phyloP scores from a whole-genome alignment of 202 grass and related monocot species.

The Tripidium arundinaceum region DNA sequence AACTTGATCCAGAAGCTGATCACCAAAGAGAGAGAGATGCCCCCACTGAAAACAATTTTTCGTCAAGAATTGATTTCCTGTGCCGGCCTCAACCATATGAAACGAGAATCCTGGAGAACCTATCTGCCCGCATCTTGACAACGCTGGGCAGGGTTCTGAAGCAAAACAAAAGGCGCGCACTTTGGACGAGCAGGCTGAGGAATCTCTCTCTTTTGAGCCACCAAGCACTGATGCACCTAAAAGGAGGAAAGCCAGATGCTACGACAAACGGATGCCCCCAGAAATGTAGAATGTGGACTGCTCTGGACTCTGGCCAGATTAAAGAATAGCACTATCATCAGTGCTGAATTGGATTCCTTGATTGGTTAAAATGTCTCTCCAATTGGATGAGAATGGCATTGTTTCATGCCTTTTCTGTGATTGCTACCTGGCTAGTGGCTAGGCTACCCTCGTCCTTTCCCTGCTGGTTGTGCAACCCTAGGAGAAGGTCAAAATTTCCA shows the following conservation, averaged over 20 bases:
- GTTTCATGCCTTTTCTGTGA: slow-evolving; percentile 29
- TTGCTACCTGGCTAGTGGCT: background rate
- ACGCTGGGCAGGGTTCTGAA: slow-evolving; percentile 34
- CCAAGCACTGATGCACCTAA: slow-evolving; percentile 1
- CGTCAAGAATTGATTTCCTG: background rate
- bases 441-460: background rate
- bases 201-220: slow-evolving; percentile 22
- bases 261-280: background rate
- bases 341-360: slow-evolving; percentile 48
- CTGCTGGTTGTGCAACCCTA: background rate
- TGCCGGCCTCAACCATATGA: background rate
- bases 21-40: background rate
- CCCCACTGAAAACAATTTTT: background rate
- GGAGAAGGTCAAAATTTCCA: background rate
- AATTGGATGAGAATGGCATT: slow-evolving; percentile 16
- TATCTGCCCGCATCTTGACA: slow-evolving; percentile 17
- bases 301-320: slow-evolving; percentile 7
- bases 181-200: slow-evolving; percentile 36
- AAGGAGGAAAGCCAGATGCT: slow-evolving; percentile 24
- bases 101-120: slow-evolving; percentile 22
- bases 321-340: slow-evolving; percentile 22
- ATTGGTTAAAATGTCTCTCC: slow-evolving; percentile 19
- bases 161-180: slow-evolving; percentile 40
- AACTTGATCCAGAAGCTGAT: slow-evolving; percentile 13
- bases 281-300: slow-evolving; percentile 8